These are phyloP conservation scores for Ganoderma boninense DNA, from an alignment of 1,284 basidiomycete genomes.

Conservation along the genomic window DNA sequence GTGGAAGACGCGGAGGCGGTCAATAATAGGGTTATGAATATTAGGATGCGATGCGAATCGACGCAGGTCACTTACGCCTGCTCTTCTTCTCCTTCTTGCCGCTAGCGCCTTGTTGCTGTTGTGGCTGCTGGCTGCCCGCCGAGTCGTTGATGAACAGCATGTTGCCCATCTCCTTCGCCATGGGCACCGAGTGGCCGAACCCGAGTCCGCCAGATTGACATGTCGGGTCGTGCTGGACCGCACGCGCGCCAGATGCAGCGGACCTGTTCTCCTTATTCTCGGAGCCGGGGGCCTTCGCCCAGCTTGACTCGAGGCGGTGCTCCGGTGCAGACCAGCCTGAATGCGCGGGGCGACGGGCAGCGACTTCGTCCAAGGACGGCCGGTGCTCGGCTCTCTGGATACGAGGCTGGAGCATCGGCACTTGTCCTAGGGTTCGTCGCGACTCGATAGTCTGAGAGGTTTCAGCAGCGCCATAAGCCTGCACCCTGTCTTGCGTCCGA, in stretches of 20 bases:
- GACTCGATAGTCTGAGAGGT: conserved; percentile 17
- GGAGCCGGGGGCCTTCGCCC: conserved; percentile 16
- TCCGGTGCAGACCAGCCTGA: conserved; percentile 17
- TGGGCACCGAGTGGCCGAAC: conserved; percentile 49
- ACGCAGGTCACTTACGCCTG: conserved; percentile 55
- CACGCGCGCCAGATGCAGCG: conserved; percentile 23
- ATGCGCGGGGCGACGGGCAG: conserved; percentile 3
- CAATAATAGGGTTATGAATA: conserved; percentile 2
- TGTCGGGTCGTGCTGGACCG: conserved; percentile 19
- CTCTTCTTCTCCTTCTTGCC: conserved; percentile 57
- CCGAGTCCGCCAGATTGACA: conserved; percentile 49
- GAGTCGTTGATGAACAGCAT: conserved; percentile 47
- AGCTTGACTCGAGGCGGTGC: conserved; percentile 20
- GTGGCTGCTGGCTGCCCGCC: conserved; percentile 33
- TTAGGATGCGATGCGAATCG: background rate
- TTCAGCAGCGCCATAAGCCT: conserved; percentile 47
- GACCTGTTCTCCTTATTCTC: conserved; percentile 61
- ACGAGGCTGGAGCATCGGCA: conserved; percentile 11
- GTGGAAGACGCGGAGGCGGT: background rate
- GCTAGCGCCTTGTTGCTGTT: conserved; percentile 21
- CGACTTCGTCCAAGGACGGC: background rate
- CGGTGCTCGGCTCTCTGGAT: conserved; percentile 12
- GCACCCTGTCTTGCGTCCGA: conserved; percentile 26
- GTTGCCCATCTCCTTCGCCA: conserved; percentile 59
- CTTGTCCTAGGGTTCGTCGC: background rate